Percentiles rank a stretch among this genome's conserved stretches.
phyloP scores from a whole-genome alignment of 768 basidiomycete species.

The Macrocybe gigantea region DNA sequence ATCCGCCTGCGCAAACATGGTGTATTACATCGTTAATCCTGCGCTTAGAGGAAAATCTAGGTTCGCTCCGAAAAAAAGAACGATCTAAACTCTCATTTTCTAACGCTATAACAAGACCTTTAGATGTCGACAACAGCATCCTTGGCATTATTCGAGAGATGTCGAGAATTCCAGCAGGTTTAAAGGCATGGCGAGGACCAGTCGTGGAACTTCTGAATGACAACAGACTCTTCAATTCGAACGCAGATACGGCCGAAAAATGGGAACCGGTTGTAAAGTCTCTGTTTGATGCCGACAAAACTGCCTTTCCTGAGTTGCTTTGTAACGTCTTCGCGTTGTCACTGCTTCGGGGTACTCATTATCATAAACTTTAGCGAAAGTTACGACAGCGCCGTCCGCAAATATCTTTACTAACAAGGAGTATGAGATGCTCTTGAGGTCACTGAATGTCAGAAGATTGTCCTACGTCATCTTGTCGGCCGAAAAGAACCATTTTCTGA shows the following conservation, averaged over 20 bases:
- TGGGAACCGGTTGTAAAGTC: conserved; percentile 81
- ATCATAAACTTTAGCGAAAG: conserved; percentile 43
- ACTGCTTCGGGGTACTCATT: conserved; percentile 19
- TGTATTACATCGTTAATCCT: conserved; percentile 79
- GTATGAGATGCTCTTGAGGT: conserved; percentile 85
- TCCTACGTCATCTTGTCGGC: conserved; percentile 84
- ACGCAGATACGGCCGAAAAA: conserved; percentile 42
- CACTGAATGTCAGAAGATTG: conserved; percentile 80
- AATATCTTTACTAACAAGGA: conserved; percentile 97
- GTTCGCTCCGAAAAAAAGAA: conserved; percentile 31
- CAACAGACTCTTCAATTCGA: conserved; percentile 78
- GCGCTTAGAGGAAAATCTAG: conserved; percentile 72
- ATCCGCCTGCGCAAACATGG: conserved; percentile 74
- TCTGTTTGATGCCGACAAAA: conserved; percentile 82
- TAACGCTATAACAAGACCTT: conserved; percentile 40
- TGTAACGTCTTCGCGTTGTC: conserved; percentile 42
- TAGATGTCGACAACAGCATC: conserved; percentile 69
- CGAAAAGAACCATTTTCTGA: conserved; percentile 88
- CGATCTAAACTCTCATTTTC: not conserved
- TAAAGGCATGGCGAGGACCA: conserved; percentile 81
- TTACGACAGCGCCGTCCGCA: conserved; percentile 81
- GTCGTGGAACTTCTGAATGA: conserved; percentile 83
- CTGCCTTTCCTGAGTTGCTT: conserved; percentile 78
- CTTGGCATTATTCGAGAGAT: conserved; percentile 73
- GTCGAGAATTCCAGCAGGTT: conserved; percentile 65